Conservation (phyloP, 352 stramenopile species). For the Globisporangium ultimum region DNA sequence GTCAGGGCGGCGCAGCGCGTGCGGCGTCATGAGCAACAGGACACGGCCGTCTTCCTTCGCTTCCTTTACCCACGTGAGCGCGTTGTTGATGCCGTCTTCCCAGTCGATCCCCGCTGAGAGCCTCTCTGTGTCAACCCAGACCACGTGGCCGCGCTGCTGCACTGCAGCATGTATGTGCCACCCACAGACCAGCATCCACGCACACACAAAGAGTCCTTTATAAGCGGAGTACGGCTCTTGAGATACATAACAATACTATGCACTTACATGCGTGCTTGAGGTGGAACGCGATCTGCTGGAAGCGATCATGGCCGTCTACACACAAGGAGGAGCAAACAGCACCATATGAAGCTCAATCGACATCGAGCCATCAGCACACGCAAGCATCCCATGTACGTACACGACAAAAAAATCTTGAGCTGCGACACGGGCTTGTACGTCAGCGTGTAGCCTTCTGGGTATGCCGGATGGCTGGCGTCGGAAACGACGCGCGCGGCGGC, state of each 20-base stretch:
- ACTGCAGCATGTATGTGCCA: conserved; percentile 24
- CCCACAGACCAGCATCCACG: not conserved
- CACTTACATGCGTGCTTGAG: conserved; percentile 56
- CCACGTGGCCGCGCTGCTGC: conserved; percentile 50
- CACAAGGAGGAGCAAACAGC: not conserved
- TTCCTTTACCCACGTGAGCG: conserved; percentile 64
- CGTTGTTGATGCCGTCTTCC: conserved; percentile 68
- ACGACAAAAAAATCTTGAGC: conserved; percentile 77
- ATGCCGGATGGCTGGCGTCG: too few species aligned
- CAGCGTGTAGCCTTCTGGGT: conserved; percentile 14
- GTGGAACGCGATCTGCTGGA: conserved; percentile 66
- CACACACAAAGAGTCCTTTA: conserved; percentile 6
- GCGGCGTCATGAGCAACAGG: conserved; percentile 75
- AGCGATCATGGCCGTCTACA: conserved; percentile 70
- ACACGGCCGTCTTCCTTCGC: conserved; percentile 67
- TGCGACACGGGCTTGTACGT: conserved; percentile 38
- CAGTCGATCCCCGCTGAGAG: conserved; percentile 70
- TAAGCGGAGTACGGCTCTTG: too few species aligned
- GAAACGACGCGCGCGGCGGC: not conserved
- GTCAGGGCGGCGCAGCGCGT: conserved; percentile 65
- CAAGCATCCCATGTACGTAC: conserved; percentile 20
- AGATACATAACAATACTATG: not conserved
- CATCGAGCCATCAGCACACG: not conserved
- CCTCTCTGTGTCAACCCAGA: conserved; percentile 74
- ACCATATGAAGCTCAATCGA: not conserved